Percentiles rank a stretch among this genome's conserved stretches.
These are phyloP conservation scores for Exophiala calicioides DNA, from an alignment of 2,329 filamentous ascomycete genomes.

Conservation along the genomic window DNA sequence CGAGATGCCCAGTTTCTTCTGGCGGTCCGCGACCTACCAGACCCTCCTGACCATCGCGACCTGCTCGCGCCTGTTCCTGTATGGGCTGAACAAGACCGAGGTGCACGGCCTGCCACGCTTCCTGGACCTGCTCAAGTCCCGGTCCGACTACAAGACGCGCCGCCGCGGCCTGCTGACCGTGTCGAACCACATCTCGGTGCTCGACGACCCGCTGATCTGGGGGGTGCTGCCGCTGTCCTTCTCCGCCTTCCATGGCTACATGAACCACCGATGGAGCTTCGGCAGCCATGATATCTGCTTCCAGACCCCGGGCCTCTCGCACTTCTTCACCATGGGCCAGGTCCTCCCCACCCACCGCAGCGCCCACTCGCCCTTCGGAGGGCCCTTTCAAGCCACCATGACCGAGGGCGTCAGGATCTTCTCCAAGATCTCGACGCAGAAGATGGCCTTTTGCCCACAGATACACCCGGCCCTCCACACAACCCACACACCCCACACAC, in stretches of 20 bases:
- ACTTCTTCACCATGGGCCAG: conserved; percentile 88
- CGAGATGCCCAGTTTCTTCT: conserved; percentile 50
- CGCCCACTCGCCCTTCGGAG: conserved; percentile 75
- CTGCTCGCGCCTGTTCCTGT: conserved; percentile 73
- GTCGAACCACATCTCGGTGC: conserved; percentile 84
- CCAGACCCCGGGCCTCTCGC: conserved; percentile 66
- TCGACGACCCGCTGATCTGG: conserved; percentile 95
- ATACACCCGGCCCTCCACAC: conserved; percentile 19
- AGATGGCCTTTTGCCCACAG: conserved; percentile 22
- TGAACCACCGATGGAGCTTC: conserved; percentile 81
- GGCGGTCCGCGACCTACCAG: conserved; percentile 71
- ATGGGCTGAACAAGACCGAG: conserved; percentile 72
- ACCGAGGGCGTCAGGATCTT: conserved; percentile 82
- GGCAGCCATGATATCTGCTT: conserved; percentile 97
- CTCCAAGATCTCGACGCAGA: conserved; percentile 56
- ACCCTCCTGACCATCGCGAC: conserved; percentile 73
- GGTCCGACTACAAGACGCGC: conserved; percentile 66
- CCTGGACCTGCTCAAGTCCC: conserved; percentile 70
- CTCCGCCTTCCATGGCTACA: conserved; percentile 62
- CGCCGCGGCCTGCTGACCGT: conserved; percentile 85
- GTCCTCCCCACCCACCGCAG: conserved; percentile 84
- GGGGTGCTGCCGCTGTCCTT: conserved; percentile 78
- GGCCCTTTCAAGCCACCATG: conserved; percentile 86
- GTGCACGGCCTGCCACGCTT: conserved; percentile 76
- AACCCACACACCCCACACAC: conserved; percentile 54